Base-by-base conservation (phyloP, 345 rosid species). In the Lumnitzera littorea region DNA sequence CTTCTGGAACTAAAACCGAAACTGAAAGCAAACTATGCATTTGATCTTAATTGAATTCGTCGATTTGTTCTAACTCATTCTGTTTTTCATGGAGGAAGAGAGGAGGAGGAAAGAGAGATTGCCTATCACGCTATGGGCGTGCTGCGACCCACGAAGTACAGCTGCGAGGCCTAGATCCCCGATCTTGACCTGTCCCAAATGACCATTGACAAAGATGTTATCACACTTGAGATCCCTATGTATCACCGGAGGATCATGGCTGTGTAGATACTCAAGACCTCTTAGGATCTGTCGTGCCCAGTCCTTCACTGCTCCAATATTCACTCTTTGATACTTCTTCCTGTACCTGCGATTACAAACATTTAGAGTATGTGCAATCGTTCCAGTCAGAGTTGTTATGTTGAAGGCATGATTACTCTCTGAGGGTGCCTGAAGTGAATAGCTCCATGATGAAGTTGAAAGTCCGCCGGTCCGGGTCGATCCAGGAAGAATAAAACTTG, bases 171-270 rank as follows among this genome's bases (percentile, higher is more conserved):
- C 98, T 0, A 92, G 77, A 80, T 92, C 98, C 49, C 98, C 98
- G 51, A 92, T 89, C 80, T 85, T 92, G 74, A 89, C 89, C 65
- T 92, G 96, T 15, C 89, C 94, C 13, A 92, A 89, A 70, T 92
- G 98, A 17, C 98, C 98, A 69, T 92, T 92, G 61, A 92, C 86
- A 17, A 92, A 92, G 69, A 92, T 85, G 70, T 92, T 92, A 57
- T 89, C 96, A 13, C 98, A 89, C 74, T 92, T 91, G 62, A 91
- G 91, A 66, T 91, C 98, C 72, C 98, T 76, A 62, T 91, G 98
- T 53, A 91, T 89, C 60, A 91, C 98, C 11, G 95, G 95, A 58
- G 96, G 98, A 15, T 92, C 91, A 62, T 82, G 88, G 57, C 86
- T 77, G 41, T 87, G 96, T 5, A 92, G 70, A 66, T 85, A 81